Evolutionary conservation across 2,329 filamentous ascomycete species (phyloP).

Genomic region (Chalara sp.): DNA sequence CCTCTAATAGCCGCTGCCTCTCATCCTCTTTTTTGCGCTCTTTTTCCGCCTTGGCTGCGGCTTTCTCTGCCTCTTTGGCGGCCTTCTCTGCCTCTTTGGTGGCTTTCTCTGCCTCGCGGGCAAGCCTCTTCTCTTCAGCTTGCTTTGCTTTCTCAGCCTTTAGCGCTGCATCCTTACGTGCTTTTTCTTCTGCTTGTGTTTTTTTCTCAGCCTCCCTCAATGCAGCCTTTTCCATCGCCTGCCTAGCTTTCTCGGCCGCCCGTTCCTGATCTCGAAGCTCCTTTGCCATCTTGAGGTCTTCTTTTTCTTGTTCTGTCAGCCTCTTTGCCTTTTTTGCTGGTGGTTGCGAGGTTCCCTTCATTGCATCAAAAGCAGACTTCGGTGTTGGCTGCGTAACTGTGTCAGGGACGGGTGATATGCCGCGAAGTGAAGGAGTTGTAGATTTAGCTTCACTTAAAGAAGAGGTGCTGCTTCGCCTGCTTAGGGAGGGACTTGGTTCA

Average conservation of each 20-base stretch:
- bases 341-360: constrained; percentile 14
- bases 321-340: constrained; percentile 19
- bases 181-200: constrained; percentile 25
- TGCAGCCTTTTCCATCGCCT: too few species aligned
- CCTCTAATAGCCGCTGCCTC: constrained; percentile 22
- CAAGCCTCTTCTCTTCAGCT: constrained; percentile 9
- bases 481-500: constrained; percentile 10
- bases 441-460: constrained; percentile 17
- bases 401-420: neutral
- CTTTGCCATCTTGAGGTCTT: constrained; percentile 31
- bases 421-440: constrained; percentile 11
- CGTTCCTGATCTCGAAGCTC: constrained; percentile 22
- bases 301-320: constrained; percentile 21
- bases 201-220: constrained; percentile 24
- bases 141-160: constrained; percentile 28
- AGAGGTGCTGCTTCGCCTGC: constrained; percentile 10
- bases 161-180: constrained; percentile 30
- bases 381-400: neutral
- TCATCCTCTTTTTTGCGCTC: constrained; percentile 16
- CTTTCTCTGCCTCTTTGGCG: constrained; percentile 23
- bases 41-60: constrained; percentile 26
- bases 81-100: constrained; percentile 18
- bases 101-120: constrained; percentile 10
- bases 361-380: constrained; percentile 15
- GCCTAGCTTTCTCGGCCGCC: constrained; percentile 24